Percentiles rank a stretch among this genome's conserved stretches.
These are phyloP conservation scores for Fusarium sp. DNA, from an alignment of 2,329 filamentous ascomycete species.

Conservation along the genomic window DNA sequence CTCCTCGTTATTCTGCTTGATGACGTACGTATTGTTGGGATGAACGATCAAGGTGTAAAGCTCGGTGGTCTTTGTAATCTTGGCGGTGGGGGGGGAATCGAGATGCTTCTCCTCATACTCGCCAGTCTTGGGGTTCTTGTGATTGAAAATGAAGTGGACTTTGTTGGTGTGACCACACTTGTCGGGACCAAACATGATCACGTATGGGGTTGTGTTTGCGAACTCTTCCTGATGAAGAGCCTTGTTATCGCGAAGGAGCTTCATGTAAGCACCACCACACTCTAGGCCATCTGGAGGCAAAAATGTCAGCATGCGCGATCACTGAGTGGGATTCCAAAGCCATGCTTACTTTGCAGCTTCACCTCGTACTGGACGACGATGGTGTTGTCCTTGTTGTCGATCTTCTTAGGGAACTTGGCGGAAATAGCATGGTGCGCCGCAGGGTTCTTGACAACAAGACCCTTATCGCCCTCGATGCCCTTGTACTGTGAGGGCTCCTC, in stretches of 20 bases:
- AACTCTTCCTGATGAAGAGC: conserved; percentile 97
- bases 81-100: conserved; percentile 81
- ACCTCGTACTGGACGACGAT: conserved; percentile 99
- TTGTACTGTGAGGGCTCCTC: conserved; percentile 92
- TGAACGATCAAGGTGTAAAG: conserved; percentile 97
- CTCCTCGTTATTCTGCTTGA: conserved; percentile 89
- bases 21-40: conserved; percentile 93
- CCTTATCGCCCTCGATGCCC: conserved; percentile 94
- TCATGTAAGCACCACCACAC: conserved; percentile 98
- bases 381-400: conserved; percentile 97
- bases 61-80: conserved; percentile 89
- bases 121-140: conserved; percentile 99
- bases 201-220: conserved; percentile 94
- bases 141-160: conserved; percentile 98
- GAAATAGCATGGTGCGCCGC: conserved; percentile 99
- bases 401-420: conserved; percentile 95
- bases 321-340: neutral
- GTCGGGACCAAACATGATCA: conserved; percentile 99
- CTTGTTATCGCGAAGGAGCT: conserved; percentile 98
- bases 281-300: conserved; percentile 80
- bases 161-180: conserved; percentile 99
- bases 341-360: conserved; percentile 88
- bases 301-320: conserved; percentile 44
- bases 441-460: conserved; percentile 96
- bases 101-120: conserved; percentile 99